phyloP scores from a whole-genome alignment of 2,329 filamentous ascomycete species.

The Leptographium flavum region DNA sequence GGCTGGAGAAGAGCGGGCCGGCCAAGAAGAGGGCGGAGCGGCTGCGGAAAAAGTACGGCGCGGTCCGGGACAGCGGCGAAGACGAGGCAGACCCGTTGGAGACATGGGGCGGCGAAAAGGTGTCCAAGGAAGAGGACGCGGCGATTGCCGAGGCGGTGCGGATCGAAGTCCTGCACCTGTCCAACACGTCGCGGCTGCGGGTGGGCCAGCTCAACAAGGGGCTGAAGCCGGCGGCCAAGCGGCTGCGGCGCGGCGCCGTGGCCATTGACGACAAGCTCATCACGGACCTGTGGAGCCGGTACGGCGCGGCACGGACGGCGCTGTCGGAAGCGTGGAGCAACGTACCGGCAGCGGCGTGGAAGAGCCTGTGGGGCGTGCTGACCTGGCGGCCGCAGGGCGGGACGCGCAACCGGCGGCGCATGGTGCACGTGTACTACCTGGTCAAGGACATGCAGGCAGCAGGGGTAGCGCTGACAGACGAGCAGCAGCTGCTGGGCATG shows the following conservation, averaged over 20 bases:
- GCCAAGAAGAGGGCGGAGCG: conserved; percentile 4
- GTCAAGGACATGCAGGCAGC: conserved; percentile 51
- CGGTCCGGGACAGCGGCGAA: conserved; percentile 4
- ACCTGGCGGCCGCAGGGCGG: conserved; percentile 34
- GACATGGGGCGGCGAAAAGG: no score
- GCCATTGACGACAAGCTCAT: conserved; percentile 13
- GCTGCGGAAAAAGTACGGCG: conserved; percentile 7
- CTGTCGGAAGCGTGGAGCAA: conserved; percentile 32
- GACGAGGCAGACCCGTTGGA: conserved; percentile 10
- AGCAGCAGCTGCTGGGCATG: conserved; percentile 51
- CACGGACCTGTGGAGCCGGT: conserved; percentile 31
- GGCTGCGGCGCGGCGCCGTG: conserved; percentile 16
- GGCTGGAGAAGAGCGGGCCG: conserved; percentile 11
- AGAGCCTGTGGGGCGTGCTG: conserved; percentile 50
- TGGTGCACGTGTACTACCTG: conserved; percentile 46
- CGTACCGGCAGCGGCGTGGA: conserved; percentile 47
- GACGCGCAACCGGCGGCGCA: conserved; percentile 34
- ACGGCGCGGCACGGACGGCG: conserved; percentile 28
- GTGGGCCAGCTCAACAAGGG: conserved; percentile 17
- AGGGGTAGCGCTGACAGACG: conserved; percentile 36
- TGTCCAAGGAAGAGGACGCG: conserved; percentile 15
- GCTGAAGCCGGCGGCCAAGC: conserved; percentile 17
- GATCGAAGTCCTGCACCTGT: conserved; percentile 13
- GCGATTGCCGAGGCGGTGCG: background rate
- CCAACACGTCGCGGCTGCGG: conserved; percentile 9